Conservation (phyloP, 495 filamentous ascomycete species). For the Friedmanniomyces simplex region DNA sequence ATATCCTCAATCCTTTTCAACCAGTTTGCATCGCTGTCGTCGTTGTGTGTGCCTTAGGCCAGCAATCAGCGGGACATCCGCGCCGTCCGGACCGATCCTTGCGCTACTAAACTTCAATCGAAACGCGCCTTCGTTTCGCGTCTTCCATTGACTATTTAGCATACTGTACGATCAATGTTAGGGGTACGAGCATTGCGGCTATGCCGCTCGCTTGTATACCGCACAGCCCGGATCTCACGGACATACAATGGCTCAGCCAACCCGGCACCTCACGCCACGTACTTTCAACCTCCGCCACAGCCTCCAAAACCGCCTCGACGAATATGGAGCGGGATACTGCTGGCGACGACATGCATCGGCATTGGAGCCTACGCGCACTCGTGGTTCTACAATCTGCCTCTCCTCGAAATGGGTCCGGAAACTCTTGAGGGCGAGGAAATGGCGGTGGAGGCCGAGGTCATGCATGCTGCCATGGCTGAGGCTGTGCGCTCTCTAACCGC, state of each 20-base stretch:
- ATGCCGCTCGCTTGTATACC: neutral
- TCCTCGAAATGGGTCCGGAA: neutral
- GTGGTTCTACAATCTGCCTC: constrained; percentile 1
- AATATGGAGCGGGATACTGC: neutral
- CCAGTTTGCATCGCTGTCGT: no score
- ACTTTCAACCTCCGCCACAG: constrained; percentile 14
- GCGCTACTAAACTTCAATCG: no score
- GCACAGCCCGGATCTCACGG: constrained; percentile 6
- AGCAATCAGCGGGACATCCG: no score
- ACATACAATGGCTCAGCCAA: constrained; percentile 2
- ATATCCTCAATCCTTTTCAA: no score
- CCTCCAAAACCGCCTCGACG: constrained; percentile 1
- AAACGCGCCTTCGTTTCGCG: neutral
- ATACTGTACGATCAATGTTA: neutral
- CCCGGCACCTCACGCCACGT: constrained; percentile 13
- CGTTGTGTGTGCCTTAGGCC: no score
- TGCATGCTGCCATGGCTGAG: constrained; percentile 5
- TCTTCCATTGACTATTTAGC: neutral
- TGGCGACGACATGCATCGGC: neutral
- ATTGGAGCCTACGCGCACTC: neutral
- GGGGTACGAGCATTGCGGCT: neutral
- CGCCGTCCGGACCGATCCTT: no score
- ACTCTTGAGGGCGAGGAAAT: neutral
- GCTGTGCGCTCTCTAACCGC: neutral
- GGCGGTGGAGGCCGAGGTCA: neutral